A percentile compares a stretch with the other conserved stretches of the same genome.
Evolutionary conservation across 768 basidiomycete species (phyloP).

Genomic region (Phlegmacium glaucopus): DNA sequence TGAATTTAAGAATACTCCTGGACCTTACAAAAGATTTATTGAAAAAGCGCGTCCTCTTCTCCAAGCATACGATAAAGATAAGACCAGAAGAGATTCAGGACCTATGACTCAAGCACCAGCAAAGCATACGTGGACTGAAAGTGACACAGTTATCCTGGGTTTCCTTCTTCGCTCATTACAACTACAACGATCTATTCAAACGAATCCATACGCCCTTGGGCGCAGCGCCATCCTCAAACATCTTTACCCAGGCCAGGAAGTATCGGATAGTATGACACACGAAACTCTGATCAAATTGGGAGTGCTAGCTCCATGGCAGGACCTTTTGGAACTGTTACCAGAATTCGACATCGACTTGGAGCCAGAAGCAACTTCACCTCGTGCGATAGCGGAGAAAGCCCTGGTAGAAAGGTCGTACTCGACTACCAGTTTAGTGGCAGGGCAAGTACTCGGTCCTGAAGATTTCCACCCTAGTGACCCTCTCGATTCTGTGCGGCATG

Average conservation of each 20-base stretch:
- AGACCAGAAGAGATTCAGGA: conserved; percentile 1
- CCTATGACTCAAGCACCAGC: conserved; percentile 16
- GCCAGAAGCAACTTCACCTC: neutral
- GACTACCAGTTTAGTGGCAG: conserved; percentile 17
- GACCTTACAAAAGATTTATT: conserved; percentile 12
- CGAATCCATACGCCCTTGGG: conserved; percentile 57
- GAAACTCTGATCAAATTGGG: conserved; percentile 68
- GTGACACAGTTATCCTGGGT: conserved; percentile 55
- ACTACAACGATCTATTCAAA: conserved; percentile 44
- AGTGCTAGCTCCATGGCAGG: conserved; percentile 78
- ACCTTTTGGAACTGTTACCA: conserved; percentile 42
- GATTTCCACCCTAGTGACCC: conserved; percentile 66
- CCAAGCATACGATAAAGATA: neutral
- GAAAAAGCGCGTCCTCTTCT: conserved; percentile 13
- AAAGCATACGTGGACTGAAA: conserved; percentile 40
- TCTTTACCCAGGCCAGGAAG: conserved; percentile 33
- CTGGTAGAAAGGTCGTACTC: conserved; percentile 24
- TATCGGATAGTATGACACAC: conserved; percentile 36
- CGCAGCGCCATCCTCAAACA: conserved; percentile 56
- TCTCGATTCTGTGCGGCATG: conserved; percentile 71
- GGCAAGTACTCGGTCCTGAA: conserved; percentile 47
- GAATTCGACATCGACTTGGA: conserved; percentile 32
- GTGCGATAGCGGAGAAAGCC: conserved; percentile 20
- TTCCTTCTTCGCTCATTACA: conserved; percentile 58
- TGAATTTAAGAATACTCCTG: neutral